Base-by-base conservation (phyloP, 2,329 filamentous ascomycete species). In the Teratosphaeria epicoccoides region DNA sequence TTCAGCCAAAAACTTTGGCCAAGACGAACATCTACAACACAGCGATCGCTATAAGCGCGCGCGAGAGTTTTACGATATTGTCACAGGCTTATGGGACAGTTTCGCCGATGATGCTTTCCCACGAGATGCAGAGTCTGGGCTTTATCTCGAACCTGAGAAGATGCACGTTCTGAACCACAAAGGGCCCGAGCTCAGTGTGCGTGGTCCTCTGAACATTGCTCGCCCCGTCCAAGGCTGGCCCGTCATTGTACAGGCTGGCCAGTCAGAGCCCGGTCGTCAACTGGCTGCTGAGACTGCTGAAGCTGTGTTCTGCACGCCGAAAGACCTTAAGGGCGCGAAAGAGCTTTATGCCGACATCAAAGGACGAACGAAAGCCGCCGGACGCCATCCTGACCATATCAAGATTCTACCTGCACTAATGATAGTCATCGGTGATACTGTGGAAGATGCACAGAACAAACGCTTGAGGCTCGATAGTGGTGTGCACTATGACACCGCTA, bases 41-140 rank as follows among this genome's bases (percentile, higher is more conserved):
- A 71, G 73, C 40, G 71, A 76, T 62, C 69, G 74, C 10, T 77
- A 77, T 58, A 68, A 66, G n/a, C 71, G 73, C 17, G 74, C 74
- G 0, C 67, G 76, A 43, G 74, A 76, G 54, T 76, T 75, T 51
- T 61, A 61, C 45, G 61, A 64, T 23, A 60, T 64, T 0, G 59
- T 62, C 2, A 62, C 59, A 1, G 60, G 60, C 9, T 52, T 63
- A 1, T 63, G 61, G 61, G 61, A 64, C 20, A 55, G 53, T 12
- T 63, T 79, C 55, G 76, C 76, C 0, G 77, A 80, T 46, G 77
- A 79, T 57, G 77, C 77, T 0, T 77, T 80, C 49, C 58, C 74
- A 3, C 71, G 75, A 1, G 70, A 79, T 55, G 63, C 64, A 2
- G 71, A 74, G 54, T 73, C 62, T 4, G 77, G 77, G 0, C 63